Conservation (phyloP, 176 grass and related monocot genomes). For the Aechmea fasciata region DNA sequence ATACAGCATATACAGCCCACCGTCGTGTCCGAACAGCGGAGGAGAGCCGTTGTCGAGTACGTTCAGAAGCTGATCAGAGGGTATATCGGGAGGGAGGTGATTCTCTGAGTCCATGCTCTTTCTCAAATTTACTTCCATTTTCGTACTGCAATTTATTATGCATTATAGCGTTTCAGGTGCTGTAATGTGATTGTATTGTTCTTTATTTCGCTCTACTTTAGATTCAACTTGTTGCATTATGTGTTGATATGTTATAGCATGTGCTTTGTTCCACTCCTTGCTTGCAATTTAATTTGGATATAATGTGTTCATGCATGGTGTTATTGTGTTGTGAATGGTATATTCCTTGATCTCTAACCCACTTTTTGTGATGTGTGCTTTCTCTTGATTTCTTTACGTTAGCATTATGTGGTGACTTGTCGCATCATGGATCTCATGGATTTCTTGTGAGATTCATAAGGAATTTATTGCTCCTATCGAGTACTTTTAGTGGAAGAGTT, state of each 20-base stretch:
- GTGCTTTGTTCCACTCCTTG: neutral
- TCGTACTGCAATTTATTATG: neutral
- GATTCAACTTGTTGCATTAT: neutral
- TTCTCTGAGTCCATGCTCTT: slow-evolving; percentile 5
- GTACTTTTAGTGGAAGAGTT: too few relatives aligned
- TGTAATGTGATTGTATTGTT: neutral
- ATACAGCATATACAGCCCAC: slow-evolving; percentile 61
- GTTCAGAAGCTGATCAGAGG: slow-evolving; percentile 47
- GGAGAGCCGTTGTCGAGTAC: slow-evolving; percentile 55
- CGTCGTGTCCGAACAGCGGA: slow-evolving; percentile 43
- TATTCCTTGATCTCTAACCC: too few relatives aligned
- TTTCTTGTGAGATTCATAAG: too few relatives aligned
- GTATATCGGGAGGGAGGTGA: slow-evolving; percentile 39
- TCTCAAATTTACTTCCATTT: neutral
- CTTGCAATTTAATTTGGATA: too few relatives aligned
- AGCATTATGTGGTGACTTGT: neutral
- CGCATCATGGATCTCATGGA: neutral
- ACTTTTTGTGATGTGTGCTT: neutral
- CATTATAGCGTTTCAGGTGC: neutral
- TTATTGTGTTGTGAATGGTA: too few relatives aligned
- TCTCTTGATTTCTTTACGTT: neutral
- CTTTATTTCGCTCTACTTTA: neutral
- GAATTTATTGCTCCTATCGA: too few relatives aligned
- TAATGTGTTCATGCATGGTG: too few relatives aligned
- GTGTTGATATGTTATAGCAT: neutral